Conservation (phyloP, 2,329 filamentous ascomycete genomes). For the Sporothrix globosa region DNA sequence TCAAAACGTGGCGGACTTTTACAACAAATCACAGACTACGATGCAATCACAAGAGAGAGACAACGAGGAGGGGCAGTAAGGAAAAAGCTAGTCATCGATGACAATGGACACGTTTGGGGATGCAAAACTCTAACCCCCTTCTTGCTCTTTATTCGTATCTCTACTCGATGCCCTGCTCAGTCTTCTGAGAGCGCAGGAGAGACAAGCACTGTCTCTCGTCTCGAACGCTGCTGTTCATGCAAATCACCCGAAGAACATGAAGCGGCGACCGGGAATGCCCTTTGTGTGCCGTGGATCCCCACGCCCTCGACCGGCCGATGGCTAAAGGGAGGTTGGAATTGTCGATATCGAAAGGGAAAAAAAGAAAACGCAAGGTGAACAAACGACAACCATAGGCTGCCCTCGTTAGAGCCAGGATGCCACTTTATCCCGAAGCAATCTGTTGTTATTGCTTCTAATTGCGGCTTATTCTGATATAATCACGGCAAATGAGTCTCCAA, state of each 20-base stretch:
- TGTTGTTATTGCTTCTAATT: neutral
- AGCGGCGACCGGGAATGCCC: constrained; percentile 12
- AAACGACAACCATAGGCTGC: neutral
- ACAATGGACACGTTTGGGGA: neutral
- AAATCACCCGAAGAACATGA: constrained; percentile 10
- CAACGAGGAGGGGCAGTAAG: neutral
- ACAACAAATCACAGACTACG: neutral
- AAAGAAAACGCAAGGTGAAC: neutral
- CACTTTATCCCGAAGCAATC: neutral
- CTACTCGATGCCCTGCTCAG: too few species aligned
- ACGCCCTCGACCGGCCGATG: neutral
- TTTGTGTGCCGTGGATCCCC: constrained; percentile 2
- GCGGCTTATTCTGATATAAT: neutral
- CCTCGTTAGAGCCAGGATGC: neutral
- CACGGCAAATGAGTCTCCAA: too few species aligned
- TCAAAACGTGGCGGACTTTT: neutral
- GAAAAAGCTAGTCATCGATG: neutral
- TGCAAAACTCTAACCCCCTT: neutral
- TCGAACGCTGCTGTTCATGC: neutral
- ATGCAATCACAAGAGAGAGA: constrained; percentile 11
- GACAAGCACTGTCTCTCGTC: constrained; percentile 11
- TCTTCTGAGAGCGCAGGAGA: neutral
- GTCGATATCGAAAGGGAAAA: neutral
- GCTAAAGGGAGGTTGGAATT: neutral
- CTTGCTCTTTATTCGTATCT: neutral